Evolutionary conservation across 1,139 yeast genomes (phyloP).

Genomic region (Ogataea hybrid): DNA sequence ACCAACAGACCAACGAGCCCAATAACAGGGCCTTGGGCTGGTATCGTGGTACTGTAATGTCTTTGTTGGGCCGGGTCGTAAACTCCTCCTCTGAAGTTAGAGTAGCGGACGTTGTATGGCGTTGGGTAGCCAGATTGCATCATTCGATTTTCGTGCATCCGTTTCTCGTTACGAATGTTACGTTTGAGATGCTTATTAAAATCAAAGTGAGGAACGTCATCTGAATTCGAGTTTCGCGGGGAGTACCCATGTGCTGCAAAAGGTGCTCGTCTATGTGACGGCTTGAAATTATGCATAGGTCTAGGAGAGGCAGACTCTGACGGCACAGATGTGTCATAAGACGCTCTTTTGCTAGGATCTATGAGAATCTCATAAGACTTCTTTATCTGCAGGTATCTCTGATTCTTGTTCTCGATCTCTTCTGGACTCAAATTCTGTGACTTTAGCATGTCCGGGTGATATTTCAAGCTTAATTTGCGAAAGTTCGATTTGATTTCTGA

Average conservation of each 20-base stretch:
- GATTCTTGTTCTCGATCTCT: constrained; percentile 43
- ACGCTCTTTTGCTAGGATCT: constrained; percentile 45
- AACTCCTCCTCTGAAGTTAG: constrained; percentile 20
- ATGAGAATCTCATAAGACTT: constrained; percentile 68
- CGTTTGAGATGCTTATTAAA: constrained; percentile 59
- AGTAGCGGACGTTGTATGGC: constrained; percentile 24
- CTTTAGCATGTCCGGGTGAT: constrained; percentile 71
- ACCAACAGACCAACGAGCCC: constrained; percentile 8
- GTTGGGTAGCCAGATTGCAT: constrained; percentile 25
- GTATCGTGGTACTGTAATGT: constrained; percentile 7
- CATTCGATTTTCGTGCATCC: constrained; percentile 30
- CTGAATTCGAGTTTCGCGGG: constrained; percentile 42
- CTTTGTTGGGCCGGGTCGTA: constrained; percentile 13
- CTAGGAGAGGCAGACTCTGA: constrained; percentile 37
- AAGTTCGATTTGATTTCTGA: constrained; percentile 65
- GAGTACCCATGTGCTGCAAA: constrained; percentile 33
- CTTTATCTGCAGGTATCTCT: constrained; percentile 58
- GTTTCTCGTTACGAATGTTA: constrained; percentile 62
- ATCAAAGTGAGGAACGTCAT: constrained; percentile 80
- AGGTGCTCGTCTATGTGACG: constrained; percentile 21
- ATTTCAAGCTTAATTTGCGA: constrained; percentile 61
- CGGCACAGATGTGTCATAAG: constrained; percentile 45
- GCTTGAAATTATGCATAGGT: constrained; percentile 16
- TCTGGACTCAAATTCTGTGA: constrained; percentile 39
- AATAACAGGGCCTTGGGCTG: constrained; percentile 3